Percentiles rank a stretch among this genome's conserved stretches.
Conservation (phyloP, 1,139 yeast genomes). For the Candida gigantensis region DNA sequence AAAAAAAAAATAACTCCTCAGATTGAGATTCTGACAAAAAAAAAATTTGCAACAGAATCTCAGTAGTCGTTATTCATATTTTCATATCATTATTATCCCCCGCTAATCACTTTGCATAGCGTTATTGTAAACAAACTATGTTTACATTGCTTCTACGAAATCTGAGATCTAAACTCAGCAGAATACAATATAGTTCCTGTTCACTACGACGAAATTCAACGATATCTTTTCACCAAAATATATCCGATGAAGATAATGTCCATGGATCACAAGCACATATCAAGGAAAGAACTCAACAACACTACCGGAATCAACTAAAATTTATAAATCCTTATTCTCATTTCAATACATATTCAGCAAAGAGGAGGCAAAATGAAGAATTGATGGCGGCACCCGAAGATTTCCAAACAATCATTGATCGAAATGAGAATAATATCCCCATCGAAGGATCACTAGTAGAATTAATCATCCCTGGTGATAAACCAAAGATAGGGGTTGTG, state of each 20-base stretch:
- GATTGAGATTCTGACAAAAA: too few species aligned
- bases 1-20: neutral
- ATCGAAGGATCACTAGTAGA: conserved; percentile 38
- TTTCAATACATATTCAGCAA: neutral
- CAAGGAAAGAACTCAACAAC: neutral
- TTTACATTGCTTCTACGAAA: conserved; percentile 3
- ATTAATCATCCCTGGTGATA: conserved; percentile 22
- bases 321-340: conserved; percentile 5
- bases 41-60: conserved; percentile 9
- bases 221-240: conserved; percentile 1
- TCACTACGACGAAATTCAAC: conserved; percentile 2
- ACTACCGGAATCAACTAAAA: neutral
- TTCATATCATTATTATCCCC: too few species aligned
- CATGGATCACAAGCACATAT: neutral
- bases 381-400: conserved; percentile 7
- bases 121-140: neutral
- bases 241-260: conserved; percentile 1
- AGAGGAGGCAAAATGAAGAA: neutral
- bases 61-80: too few species aligned
- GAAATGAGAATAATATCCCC: conserved; percentile 24
- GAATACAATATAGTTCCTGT: neutral
- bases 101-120: too few species aligned
- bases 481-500: conserved; percentile 42
- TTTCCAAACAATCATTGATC: conserved; percentile 18
- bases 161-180: neutral